phyloP scores from a whole-genome alignment of 768 basidiomycete species.

The Xerocomus potaroensis region DNA sequence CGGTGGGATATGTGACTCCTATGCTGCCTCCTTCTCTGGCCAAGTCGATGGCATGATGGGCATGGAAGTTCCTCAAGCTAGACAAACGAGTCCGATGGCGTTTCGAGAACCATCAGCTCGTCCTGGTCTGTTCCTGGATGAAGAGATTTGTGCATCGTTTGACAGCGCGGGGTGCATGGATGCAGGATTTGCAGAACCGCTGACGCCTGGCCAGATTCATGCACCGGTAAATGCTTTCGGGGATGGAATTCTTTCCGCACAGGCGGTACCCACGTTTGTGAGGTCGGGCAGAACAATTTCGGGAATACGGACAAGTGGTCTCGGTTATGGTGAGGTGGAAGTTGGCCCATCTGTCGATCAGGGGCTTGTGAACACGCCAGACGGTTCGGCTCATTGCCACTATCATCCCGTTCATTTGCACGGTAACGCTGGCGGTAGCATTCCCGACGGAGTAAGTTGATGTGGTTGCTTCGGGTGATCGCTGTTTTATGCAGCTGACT shows the following conservation, averaged over 20 bases:
- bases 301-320: neutral
- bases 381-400: neutral
- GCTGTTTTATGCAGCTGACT: neutral
- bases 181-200: neutral
- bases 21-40: neutral
- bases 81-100: neutral
- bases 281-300: neutral
- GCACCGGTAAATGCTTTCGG: neutral
- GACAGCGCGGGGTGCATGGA: neutral
- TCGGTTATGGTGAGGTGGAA: neutral
- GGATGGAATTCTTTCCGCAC: no score
- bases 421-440: neutral
- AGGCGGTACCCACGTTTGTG: slow-evolving; percentile 7
- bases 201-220: neutral
- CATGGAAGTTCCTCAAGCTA: neutral
- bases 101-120: slow-evolving; percentile 6
- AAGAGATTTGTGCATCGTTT: slow-evolving; percentile 21
- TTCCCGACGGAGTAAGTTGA: slow-evolving; percentile 7
- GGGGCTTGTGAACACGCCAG: neutral
- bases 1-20: neutral
- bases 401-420: neutral
- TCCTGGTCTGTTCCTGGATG: slow-evolving; percentile 14
- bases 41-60: neutral
- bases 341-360: neutral
- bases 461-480: neutral